Conservation (phyloP, 2,329 filamentous ascomycete species). For the Delphinella strobiligena region DNA sequence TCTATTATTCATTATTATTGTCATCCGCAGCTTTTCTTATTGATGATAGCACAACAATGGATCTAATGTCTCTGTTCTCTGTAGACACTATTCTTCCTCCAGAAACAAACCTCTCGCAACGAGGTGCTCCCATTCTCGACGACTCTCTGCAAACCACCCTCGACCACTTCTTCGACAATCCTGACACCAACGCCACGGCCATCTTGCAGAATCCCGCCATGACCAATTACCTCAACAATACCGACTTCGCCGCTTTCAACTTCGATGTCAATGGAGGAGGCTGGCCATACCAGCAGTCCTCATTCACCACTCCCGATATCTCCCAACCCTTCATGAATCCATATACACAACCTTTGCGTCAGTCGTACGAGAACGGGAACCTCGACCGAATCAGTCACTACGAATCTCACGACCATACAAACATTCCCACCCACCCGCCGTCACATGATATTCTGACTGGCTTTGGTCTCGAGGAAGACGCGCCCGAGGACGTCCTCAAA, state of each 20-base stretch:
- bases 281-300: no score
- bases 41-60: no score
- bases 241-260: neutral
- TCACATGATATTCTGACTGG: slow-evolving; percentile 3
- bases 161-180: slow-evolving; percentile 9
- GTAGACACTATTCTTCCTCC: neutral
- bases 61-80: neutral
- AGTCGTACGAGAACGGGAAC: neutral
- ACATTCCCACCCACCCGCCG: neutral
- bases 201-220: neutral
- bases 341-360: neutral
- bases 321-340: neutral
- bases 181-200: slow-evolving; percentile 5
- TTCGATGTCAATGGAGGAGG: no score
- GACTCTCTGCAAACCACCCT: slow-evolving; percentile 1
- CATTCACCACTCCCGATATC: no score
- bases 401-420: neutral
- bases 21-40: no score
- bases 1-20: neutral
- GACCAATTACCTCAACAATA: neutral
- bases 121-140: neutral
- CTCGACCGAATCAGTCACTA: neutral
- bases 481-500: slow-evolving; percentile 4
- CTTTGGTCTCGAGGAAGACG: slow-evolving; percentile 2
- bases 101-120: neutral